Conservation (phyloP, 441 rosid genomes). For the Omphalea diandra region DNA sequence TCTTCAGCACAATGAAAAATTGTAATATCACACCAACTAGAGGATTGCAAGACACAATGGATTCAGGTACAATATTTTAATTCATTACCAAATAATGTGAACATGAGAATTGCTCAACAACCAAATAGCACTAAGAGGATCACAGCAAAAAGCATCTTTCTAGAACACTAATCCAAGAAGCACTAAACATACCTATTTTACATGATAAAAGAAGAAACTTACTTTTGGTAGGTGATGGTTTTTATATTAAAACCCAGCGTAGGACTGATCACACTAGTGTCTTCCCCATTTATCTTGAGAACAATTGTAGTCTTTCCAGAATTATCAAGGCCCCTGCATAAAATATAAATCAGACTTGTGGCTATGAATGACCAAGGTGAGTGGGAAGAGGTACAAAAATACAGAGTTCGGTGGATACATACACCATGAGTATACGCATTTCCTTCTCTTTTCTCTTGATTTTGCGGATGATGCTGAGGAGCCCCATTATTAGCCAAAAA, state of each 20-base stretch:
- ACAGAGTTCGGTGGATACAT: constrained; percentile 24
- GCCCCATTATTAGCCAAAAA: constrained; percentile 47
- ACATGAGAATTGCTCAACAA: not conserved
- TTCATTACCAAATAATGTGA: not conserved
- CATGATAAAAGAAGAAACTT: not conserved
- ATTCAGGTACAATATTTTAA: not conserved
- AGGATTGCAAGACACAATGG: not conserved
- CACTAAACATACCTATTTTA: not conserved
- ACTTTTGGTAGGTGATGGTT: constrained; percentile 47
- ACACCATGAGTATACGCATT: constrained; percentile 98
- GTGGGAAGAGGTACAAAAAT: not conserved
- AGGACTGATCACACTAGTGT: constrained; percentile 87
- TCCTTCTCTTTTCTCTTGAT: constrained; percentile 96
- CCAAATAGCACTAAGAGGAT: not conserved
- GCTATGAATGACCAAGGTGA: not conserved
- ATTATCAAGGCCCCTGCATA: constrained; percentile 64
- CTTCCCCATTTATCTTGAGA: constrained; percentile 91
- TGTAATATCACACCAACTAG: not conserved
- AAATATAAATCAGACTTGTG: not conserved
- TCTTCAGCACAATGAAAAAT: not conserved
- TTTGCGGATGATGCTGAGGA: constrained; percentile 83
- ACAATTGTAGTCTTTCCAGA: constrained; percentile 96
- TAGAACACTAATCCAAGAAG: not conserved
- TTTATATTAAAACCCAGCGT: constrained; percentile 96
- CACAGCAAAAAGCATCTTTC: not conserved